These are phyloP conservation scores for Fraxinus greggii DNA, from an alignment of 305 asterid species.

Conservation along the genomic window DNA sequence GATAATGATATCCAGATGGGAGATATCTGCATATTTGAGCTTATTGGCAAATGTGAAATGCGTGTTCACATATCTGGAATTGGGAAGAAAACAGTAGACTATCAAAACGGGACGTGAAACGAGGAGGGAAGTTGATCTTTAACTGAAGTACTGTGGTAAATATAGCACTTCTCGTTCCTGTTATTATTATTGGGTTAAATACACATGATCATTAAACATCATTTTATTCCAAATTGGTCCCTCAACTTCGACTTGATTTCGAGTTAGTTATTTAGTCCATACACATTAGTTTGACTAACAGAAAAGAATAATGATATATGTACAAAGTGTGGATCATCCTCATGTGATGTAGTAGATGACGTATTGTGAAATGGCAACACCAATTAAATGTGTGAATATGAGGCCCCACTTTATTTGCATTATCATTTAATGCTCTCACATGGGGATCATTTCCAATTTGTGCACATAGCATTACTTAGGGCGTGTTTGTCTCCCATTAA, in stretches of 20 bases:
- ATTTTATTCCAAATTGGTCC: not conserved
- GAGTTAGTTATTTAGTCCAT: not conserved
- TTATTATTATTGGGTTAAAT: not conserved
- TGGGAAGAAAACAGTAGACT: conserved; percentile 56
- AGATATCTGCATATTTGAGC: conserved; percentile 94
- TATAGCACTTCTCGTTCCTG: not conserved
- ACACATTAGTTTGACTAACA: not conserved
- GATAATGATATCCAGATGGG: conserved; percentile 82
- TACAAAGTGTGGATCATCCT: not conserved
- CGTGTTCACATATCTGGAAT: conserved; percentile 75
- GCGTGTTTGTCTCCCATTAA: no score
- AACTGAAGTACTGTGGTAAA: conserved; percentile 32
- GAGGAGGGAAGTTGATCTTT: conserved; percentile 26
- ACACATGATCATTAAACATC: not conserved
- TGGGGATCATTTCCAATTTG: not conserved
- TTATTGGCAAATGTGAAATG: conserved; percentile 73
- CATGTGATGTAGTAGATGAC: not conserved
- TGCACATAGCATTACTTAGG: no score
- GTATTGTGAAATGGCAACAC: not conserved
- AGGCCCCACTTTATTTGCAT: not conserved
- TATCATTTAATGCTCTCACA: not conserved
- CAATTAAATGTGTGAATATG: not conserved
- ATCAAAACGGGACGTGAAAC: conserved; percentile 39
- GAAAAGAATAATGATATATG: not conserved
- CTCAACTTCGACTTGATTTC: not conserved